phyloP scores from a whole-genome alignment of 352 stramenopile genomes.

The Pythium rishiriense region DNA sequence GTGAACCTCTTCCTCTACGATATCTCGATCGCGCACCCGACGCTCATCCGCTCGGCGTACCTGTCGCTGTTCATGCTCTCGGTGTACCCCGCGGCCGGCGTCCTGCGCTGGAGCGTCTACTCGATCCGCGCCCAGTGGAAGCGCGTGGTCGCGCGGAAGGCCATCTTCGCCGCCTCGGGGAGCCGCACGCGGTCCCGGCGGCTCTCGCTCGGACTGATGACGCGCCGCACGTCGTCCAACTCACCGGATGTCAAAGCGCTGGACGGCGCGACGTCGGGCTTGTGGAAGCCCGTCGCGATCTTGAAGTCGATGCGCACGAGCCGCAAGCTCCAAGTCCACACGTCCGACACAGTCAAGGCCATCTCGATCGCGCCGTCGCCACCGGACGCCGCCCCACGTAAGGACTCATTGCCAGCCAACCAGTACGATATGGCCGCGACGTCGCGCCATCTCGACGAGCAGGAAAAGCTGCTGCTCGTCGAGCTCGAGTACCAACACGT shows the following conservation, averaged over 20 bases:
- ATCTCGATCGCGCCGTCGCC: neutral
- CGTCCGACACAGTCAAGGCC: neutral
- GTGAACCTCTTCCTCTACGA: constrained; percentile 28
- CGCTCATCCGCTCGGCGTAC: constrained; percentile 23
- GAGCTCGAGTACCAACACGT: constrained; percentile 26
- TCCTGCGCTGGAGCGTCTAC: constrained; percentile 15
- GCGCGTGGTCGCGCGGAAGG: constrained; percentile 7
- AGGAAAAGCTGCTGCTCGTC: constrained; percentile 16
- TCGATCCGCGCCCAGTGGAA: constrained; percentile 23
- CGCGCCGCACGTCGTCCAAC: neutral
- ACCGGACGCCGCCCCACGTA: neutral
- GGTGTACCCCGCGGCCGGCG: neutral
- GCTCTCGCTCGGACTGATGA: neutral
- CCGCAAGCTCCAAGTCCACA: constrained; percentile 1
- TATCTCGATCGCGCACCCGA: constrained; percentile 16
- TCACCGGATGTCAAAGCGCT: neutral
- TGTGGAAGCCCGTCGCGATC: neutral
- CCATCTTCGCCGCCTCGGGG: constrained; percentile 1
- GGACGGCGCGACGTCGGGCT: neutral
- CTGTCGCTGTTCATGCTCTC: constrained; percentile 14
- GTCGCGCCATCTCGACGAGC: neutral
- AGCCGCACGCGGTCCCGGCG: neutral
- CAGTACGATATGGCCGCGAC: neutral
- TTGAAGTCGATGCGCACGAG: neutral
- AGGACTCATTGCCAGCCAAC: neutral